These are phyloP conservation scores for Ganoderma sinense DNA, from an alignment of 1,284 basidiomycete genomes.

Conservation along the genomic window DNA sequence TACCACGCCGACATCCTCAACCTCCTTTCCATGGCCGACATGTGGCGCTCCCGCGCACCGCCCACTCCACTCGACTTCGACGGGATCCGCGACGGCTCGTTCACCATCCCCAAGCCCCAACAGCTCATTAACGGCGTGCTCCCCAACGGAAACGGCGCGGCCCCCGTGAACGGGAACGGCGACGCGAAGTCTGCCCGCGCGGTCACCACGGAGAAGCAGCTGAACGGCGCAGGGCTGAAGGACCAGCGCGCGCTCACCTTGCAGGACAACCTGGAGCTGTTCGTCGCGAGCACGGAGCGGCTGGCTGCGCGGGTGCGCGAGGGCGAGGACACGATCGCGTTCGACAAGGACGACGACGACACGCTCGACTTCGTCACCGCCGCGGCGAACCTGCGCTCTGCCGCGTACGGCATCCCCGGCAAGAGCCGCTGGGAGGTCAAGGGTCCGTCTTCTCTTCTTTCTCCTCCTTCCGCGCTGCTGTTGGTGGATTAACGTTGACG, in stretches of 20 bases:
- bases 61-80: constrained; percentile 89
- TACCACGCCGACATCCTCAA: constrained; percentile 91
- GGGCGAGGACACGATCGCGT: constrained; percentile 83
- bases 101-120: constrained; percentile 47
- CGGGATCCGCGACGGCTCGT: constrained; percentile 68
- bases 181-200: constrained; percentile 32
- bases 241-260: constrained; percentile 83
- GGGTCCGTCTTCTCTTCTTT: constrained; percentile 54
- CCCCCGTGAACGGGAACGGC: constrained; percentile 29
- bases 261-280: constrained; percentile 84
- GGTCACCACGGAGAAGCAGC: constrained; percentile 35
- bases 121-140: constrained; percentile 27
- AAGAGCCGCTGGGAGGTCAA: constrained; percentile 98
- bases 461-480: background rate
- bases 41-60: constrained; percentile 92
- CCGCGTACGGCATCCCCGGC: constrained; percentile 87
- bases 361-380: constrained; percentile 97
- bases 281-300: constrained; percentile 83
- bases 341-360: constrained; percentile 99
- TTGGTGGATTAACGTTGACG: background rate
- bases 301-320: constrained; percentile 78
- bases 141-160: constrained; percentile 31
- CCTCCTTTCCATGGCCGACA: constrained; percentile 94
- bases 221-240: constrained; percentile 60
- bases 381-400: constrained; percentile 90